Evolutionary conservation across 495 filamentous ascomycete species (phyloP).

Genomic region (Neurospora sublineolata): DNA sequence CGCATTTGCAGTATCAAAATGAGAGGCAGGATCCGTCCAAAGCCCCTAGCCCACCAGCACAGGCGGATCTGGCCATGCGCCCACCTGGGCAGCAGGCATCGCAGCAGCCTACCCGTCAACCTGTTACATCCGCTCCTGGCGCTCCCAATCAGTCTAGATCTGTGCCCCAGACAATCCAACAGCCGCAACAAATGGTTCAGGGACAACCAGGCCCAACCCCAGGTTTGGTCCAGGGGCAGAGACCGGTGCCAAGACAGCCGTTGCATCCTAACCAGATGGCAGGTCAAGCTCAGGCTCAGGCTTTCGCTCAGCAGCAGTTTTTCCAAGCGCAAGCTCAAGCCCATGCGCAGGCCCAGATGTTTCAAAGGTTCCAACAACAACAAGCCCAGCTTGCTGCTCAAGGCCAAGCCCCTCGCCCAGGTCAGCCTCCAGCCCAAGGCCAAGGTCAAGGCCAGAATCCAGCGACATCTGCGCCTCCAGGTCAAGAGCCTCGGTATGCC

Average conservation of each 20-base stretch:
- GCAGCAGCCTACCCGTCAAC: background rate
- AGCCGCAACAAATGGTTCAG: background rate
- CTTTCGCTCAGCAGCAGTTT: background rate
- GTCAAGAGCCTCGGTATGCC: conserved; percentile 29
- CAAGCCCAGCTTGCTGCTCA: conserved; percentile 1
- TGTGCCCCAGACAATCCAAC: background rate
- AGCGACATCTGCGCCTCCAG: background rate
- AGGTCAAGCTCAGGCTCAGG: background rate
- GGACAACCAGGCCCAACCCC: background rate
- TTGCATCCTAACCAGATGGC: background rate
- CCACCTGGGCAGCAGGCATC: background rate
- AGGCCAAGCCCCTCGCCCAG: conserved; percentile 1
- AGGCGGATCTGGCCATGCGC: background rate
- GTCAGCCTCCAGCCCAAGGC: background rate
- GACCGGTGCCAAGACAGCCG: background rate
- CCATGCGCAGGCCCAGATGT: background rate
- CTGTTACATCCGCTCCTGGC: background rate
- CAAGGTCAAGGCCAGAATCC: background rate
- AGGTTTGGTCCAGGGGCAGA: background rate
- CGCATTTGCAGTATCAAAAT: conserved; percentile 3
- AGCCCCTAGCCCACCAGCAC: background rate
- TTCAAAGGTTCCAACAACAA: background rate
- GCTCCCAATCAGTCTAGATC: background rate
- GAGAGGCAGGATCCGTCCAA: background rate
- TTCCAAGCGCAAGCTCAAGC: background rate